A percentile compares a stretch with the other conserved stretches of the same genome.
Evolutionary conservation across 805 yeast species (phyloP).

Genomic region (Wickerhamiella nectarea): DNA sequence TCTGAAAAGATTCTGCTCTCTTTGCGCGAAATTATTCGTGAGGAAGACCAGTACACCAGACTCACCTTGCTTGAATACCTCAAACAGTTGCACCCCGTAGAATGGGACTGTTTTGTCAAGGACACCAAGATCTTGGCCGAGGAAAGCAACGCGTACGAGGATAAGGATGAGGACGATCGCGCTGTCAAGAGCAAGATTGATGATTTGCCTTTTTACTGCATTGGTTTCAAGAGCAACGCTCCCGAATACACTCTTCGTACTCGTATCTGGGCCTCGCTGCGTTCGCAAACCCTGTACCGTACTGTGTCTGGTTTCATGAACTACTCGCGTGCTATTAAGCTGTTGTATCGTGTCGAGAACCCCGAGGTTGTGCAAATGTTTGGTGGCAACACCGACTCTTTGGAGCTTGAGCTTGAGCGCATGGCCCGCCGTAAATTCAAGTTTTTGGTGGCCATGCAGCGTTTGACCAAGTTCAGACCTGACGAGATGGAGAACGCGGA

Average conservation of each 20-base stretch:
- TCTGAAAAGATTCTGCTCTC: conserved; percentile 86
- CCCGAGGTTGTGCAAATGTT: conserved; percentile 95
- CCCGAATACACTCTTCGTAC: conserved; percentile 94
- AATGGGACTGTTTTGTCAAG: conserved; percentile 95
- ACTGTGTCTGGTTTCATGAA: conserved; percentile 98
- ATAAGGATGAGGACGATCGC: conserved; percentile 43
- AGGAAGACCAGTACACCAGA: conserved; percentile 92
- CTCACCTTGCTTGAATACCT: conserved; percentile 86
- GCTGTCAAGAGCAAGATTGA: conserved; percentile 75
- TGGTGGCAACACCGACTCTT: conserved; percentile 96
- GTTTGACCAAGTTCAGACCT: conserved; percentile 48
- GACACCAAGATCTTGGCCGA: conserved; percentile 93
- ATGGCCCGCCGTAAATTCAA: conserved; percentile 72
- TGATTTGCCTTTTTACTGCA: conserved; percentile 86
- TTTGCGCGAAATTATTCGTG: conserved; percentile 90
- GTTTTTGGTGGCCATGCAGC: conserved; percentile 78
- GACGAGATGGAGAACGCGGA: conserved; percentile 58
- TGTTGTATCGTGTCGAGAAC: conserved; percentile 86
- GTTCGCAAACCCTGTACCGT: conserved; percentile 93
- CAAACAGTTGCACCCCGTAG: conserved; percentile 89
- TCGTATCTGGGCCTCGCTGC: conserved; percentile 94
- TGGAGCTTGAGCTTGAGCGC: conserved; percentile 81
- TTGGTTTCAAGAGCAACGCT: conserved; percentile 95
- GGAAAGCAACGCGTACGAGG: conserved; percentile 67
- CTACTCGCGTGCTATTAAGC: conserved; percentile 88